Conservation (phyloP, 129 eudicot genomes). For the Calendula officinalis region DNA sequence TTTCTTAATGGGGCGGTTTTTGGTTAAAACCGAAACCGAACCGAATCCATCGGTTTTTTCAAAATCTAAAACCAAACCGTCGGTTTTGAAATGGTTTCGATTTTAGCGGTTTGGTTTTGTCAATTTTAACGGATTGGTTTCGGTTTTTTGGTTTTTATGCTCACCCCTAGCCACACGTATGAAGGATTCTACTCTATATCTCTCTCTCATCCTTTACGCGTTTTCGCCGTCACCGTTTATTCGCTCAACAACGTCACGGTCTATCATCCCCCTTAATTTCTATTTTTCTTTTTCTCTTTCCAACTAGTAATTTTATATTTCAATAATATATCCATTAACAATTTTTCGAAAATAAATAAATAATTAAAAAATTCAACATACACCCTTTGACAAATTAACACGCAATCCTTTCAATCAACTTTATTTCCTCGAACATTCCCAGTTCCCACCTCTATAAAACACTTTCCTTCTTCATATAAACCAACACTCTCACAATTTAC, state of each 20-base stretch:
- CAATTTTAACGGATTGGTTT: too few species aligned
- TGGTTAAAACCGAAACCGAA: too few species aligned
- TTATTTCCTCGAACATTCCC: slow-evolving; percentile 55
- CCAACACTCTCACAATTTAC: background rate
- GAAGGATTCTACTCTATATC: slow-evolving; percentile 12
- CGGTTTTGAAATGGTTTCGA: too few species aligned
- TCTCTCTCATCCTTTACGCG: slow-evolving; percentile 42
- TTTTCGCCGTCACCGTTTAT: slow-evolving; percentile 39
- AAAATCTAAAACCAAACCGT: too few species aligned
- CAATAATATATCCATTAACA: too few species aligned
- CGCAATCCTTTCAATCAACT: slow-evolving; percentile 14
- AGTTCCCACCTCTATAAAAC: background rate
- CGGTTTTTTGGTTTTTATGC: too few species aligned
- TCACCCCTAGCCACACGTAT: slow-evolving; percentile 11
- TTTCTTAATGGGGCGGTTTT: too few species aligned
- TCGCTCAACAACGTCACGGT: slow-evolving; percentile 35
- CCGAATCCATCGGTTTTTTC: too few species aligned
- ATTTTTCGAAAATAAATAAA: too few species aligned
- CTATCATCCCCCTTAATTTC: background rate
- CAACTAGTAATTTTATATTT: slow-evolving; percentile 10
- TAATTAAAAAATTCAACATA: too few species aligned
- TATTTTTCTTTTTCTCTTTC: background rate
- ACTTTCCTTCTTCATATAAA: slow-evolving; percentile 9
- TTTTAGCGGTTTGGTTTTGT: too few species aligned
- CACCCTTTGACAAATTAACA: slow-evolving; percentile 32